A percentile compares a stretch with the other conserved stretches of the same genome.
These are phyloP conservation scores for Leccinum colubrinum DNA, from an alignment of 1,284 basidiomycete species.

Conservation along the genomic window DNA sequence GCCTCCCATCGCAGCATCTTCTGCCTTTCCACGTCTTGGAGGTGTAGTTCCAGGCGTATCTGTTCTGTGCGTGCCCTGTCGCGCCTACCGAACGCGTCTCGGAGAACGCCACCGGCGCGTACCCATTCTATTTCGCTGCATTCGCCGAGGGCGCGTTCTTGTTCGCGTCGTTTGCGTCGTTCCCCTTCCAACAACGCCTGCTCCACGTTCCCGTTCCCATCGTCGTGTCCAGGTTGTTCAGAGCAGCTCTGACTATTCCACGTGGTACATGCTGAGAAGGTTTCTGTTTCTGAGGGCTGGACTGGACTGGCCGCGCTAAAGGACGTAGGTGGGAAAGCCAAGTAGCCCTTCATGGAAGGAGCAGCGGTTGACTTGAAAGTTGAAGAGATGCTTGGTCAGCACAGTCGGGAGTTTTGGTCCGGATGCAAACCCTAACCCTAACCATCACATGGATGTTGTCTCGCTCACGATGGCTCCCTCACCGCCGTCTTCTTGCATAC, in stretches of 20 bases:
- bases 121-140: slow-evolving; percentile 59
- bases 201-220: not conserved
- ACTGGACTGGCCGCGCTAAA: not conserved
- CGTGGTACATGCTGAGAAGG: slow-evolving; percentile 1
- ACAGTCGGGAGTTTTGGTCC: not conserved
- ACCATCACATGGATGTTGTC: slow-evolving; percentile 14
- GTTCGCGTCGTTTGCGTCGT: slow-evolving; percentile 24
- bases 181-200: slow-evolving; percentile 15
- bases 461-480: slow-evolving; percentile 8
- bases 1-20: slow-evolving; percentile 40
- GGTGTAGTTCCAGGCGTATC: slow-evolving; percentile 25
- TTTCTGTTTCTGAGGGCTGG: not conserved
- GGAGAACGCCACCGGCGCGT: slow-evolving; percentile 51
- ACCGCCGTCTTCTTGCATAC: not conserved
- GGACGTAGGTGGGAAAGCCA: slow-evolving; percentile 24
- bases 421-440: not conserved
- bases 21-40: slow-evolving; percentile 22
- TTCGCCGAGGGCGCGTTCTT: slow-evolving; percentile 32
- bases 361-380: not conserved
- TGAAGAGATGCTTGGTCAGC: not conserved
- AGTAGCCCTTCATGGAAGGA: slow-evolving; percentile 23
- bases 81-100: slow-evolving; percentile 47
- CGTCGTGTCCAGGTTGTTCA: not conserved
- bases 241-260: slow-evolving; percentile 1
- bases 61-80: slow-evolving; percentile 46